Base-by-base conservation (phyloP, 108 stramenopile genomes). In the Nitzschia sp. region DNA sequence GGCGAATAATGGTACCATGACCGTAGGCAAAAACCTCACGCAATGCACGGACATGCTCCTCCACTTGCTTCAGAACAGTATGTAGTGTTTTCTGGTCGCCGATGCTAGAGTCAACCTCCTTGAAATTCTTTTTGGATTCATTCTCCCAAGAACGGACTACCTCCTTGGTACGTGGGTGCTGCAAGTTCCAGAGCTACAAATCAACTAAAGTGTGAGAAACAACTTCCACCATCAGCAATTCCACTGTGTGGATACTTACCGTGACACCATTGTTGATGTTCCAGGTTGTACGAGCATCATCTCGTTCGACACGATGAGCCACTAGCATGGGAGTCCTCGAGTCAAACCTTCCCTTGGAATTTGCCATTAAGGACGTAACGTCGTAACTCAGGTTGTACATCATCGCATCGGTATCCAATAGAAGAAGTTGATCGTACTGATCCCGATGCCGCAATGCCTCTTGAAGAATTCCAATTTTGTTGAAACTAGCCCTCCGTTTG, bases 341-440 rank as follows among this genome's bases (percentile, higher is more conserved):
- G 12, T 55, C 54, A 15, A 12, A 15, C 29, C 29, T 34, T 34
- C 29, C 29, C 24, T 64, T 38, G 10, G 42, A 29, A 1, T 41
- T 56, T 10, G 40, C 19, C 15, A 72, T 37, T 6, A 73, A 39
- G 10, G 61, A 20, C n/a, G 73, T 68, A 6, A 75, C 53, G 34
- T 75, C 73, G 41, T 44, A 46, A 43, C 51, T 50, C 26, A 75
- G 52, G 60, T 75, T 63, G 22, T 65, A 65, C 7, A 75, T 67
- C 66, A 75, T 59, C 9, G 66, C 56, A 53, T 75, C 73, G 1
- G 73, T 50, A 62, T 75, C 73, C 15, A 75, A 43, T 20, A 75
- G 62, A 41, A 75, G 53, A 6, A 75, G 34, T 41, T 75, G 67
- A 54, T 75, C 73, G 44, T 75, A 75, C 11, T 19, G 8, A 17